Evolutionary conservation across 306 rosid genomes (phyloP).

Genomic region (Prunus mume): DNA sequence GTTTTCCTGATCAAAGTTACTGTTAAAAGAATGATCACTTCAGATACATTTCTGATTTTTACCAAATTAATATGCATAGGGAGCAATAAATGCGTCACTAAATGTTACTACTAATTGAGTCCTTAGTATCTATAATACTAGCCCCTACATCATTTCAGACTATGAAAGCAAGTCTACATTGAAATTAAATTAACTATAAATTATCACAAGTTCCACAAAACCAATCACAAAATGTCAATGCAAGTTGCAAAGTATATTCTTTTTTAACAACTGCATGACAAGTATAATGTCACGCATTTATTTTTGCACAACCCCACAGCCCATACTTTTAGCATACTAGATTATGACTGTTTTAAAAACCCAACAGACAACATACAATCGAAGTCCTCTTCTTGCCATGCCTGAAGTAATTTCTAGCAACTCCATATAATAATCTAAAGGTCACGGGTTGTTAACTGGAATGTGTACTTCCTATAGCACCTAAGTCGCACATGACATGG

Average conservation of each 20-base stretch:
- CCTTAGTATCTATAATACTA: background rate
- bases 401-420: slow-evolving; percentile 7
- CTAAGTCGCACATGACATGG: background rate
- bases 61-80: background rate
- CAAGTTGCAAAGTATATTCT: background rate
- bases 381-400: background rate
- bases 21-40: slow-evolving; percentile 1
- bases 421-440: background rate
- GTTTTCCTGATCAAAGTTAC: background rate
- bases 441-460: background rate
- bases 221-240: background rate
- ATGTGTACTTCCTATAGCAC: background rate
- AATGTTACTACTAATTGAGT: slow-evolving; percentile 2
- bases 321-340: background rate
- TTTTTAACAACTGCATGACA: background rate
- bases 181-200: background rate
- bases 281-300: background rate
- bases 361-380: background rate
- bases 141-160: background rate
- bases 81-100: background rate
- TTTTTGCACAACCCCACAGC: background rate
- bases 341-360: background rate
- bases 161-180: background rate
- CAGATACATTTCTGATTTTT: background rate
- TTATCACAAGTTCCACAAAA: background rate